These are phyloP conservation scores for Umbelopsis isabellina DNA, from an alignment of 192 early-diverging fungal species.

Conservation along the genomic window DNA sequence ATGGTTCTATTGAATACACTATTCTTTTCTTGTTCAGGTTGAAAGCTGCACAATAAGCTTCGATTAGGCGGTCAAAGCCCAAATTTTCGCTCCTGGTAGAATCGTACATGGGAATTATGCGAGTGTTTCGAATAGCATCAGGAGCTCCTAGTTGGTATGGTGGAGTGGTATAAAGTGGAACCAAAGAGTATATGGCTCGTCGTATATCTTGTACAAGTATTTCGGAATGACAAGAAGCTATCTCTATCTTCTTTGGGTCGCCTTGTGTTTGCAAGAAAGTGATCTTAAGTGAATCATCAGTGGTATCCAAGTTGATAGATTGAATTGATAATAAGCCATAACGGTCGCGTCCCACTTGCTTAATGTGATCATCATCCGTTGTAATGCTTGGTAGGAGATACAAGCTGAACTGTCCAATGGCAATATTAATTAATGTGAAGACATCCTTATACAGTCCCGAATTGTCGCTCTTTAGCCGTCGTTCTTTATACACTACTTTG, in stretches of 20 bases:
- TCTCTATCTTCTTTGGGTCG: conserved; percentile 13
- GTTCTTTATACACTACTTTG: conserved; percentile 33
- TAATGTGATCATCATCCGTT: conserved; percentile 24
- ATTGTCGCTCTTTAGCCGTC: conserved; percentile 1
- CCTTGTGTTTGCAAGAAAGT: conserved; percentile 17
- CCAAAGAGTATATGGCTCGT: conserved; percentile 27
- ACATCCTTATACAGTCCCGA: conserved; percentile 23
- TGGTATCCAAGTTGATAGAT: conserved; percentile 16
- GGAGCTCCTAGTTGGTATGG: conserved; percentile 11
- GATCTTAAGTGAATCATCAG: conserved; percentile 36
- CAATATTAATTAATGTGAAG: conserved; percentile 25
- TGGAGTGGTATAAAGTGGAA: conserved; percentile 12
- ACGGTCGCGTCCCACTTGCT: conserved; percentile 30
- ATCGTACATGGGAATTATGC: conserved; percentile 4
- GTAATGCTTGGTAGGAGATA: conserved; percentile 27
- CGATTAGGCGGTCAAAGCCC: conserved; percentile 25
- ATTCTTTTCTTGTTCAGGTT: conserved; percentile 35
- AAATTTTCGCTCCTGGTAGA: conserved; percentile 6
- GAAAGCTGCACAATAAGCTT: conserved; percentile 41
- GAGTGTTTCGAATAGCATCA: not conserved
- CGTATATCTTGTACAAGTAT: conserved; percentile 33
- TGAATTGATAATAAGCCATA: conserved; percentile 37
- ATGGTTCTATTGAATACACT: conserved; percentile 8
- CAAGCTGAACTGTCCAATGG: conserved; percentile 36
- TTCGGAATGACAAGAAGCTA: conserved; percentile 31